A percentile compares a stretch with the other conserved stretches of the same genome.
Conservation (phyloP, 2,329 filamentous ascomycete species). For the Aspergillus pseudoglaucus region DNA sequence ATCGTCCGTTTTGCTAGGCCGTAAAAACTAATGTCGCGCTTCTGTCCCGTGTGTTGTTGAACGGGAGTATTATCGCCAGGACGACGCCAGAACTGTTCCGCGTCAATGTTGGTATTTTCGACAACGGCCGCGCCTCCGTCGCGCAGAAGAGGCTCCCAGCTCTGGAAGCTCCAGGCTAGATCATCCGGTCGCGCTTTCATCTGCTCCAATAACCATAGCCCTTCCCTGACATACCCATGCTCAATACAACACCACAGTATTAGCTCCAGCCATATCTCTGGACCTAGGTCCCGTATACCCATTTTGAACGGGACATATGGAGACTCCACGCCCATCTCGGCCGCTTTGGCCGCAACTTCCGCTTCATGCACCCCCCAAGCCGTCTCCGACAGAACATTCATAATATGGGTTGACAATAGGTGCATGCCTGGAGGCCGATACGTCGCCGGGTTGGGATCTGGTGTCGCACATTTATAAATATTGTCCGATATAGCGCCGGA, state of each 20-base stretch:
- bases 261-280: slow-evolving; percentile 45
- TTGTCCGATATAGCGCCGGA: slow-evolving; percentile 36
- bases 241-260: slow-evolving; percentile 48
- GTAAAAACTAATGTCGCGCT: slow-evolving; percentile 23
- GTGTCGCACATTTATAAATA: slow-evolving; percentile 36
- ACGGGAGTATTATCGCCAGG: slow-evolving; percentile 14
- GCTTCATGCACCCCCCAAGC: slow-evolving; percentile 39
- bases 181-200: slow-evolving; percentile 22
- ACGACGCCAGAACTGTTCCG: slow-evolving; percentile 30
- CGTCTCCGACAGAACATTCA: slow-evolving; percentile 42
- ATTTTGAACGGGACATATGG: slow-evolving; percentile 36
- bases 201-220: slow-evolving; percentile 32
- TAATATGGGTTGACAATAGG: slow-evolving; percentile 39
- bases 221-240: slow-evolving; percentile 37
- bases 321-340: slow-evolving; percentile 30
- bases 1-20: slow-evolving; percentile 45
- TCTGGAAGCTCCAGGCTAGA: slow-evolving; percentile 35
- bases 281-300: slow-evolving; percentile 38
- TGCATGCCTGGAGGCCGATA: slow-evolving; percentile 40
- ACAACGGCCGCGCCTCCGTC: slow-evolving; percentile 16
- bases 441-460: slow-evolving; percentile 20
- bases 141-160: slow-evolving; percentile 31
- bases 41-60: slow-evolving; percentile 10
- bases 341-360: slow-evolving; percentile 30
- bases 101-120: slow-evolving; percentile 29